These are phyloP conservation scores for Periconia sp. DNA, from an alignment of 2,329 filamentous ascomycete species.

Conservation along the genomic window DNA sequence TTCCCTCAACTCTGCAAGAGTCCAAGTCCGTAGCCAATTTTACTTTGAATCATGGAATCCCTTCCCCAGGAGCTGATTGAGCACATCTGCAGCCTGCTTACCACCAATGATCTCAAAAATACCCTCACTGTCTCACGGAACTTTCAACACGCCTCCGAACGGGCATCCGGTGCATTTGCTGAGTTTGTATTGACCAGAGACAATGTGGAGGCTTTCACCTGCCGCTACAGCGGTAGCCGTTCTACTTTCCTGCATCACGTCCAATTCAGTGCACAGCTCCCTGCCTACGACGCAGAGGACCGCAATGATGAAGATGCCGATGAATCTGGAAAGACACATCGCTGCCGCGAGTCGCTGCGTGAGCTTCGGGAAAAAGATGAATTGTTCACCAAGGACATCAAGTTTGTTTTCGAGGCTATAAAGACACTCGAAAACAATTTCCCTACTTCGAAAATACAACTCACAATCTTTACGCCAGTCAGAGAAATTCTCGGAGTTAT, in stretches of 20 bases:
- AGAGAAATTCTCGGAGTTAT: background rate
- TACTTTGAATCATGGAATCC: background rate
- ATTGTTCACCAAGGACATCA: conserved; percentile 17
- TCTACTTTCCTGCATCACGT: too few relatives aligned
- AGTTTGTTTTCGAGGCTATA: conserved; percentile 11
- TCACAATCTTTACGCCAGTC: conserved; percentile 13
- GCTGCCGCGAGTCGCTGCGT: conserved; percentile 13
- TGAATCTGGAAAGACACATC: too few relatives aligned
- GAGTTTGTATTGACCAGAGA: too few relatives aligned
- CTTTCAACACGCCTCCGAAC: background rate
- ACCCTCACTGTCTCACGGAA: background rate
- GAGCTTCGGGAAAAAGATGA: conserved; percentile 16
- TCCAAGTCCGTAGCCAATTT: too few relatives aligned
- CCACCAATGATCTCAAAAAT: background rate
- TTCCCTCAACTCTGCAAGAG: too few relatives aligned
- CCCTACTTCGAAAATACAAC: conserved; percentile 4
- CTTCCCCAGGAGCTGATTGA: conserved; percentile 2
- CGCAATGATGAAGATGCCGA: too few relatives aligned
- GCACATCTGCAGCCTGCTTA: background rate
- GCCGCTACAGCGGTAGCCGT: too few relatives aligned
- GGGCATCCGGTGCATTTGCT: background rate
- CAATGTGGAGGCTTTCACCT: too few relatives aligned
- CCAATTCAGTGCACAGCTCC: too few relatives aligned
- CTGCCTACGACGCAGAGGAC: too few relatives aligned
- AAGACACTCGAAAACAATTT: conserved; percentile 11